Evolutionary conservation across 495 filamentous ascomycete genomes (phyloP).

Genomic region (Platismatia glauca): DNA sequence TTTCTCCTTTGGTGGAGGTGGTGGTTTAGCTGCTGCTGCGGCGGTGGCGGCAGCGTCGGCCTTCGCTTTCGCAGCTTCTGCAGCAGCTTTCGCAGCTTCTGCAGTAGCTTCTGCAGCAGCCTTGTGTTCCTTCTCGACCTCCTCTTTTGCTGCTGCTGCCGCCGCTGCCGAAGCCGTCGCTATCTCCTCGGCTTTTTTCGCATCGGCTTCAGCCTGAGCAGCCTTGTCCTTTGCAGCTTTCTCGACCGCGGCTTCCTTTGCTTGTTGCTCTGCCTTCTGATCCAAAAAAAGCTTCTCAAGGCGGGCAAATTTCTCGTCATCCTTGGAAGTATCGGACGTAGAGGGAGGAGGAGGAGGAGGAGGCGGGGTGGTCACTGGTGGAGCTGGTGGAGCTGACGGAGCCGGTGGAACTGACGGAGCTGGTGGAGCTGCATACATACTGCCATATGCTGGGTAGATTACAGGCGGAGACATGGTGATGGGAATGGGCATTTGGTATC

Average conservation of each 20-base stretch:
- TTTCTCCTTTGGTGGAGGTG: slow-evolving; percentile 36
- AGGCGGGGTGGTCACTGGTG: slow-evolving; percentile 26
- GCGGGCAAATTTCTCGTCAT: slow-evolving; percentile 42
- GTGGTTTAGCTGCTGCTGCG: slow-evolving; percentile 28
- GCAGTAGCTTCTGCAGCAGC: slow-evolving; percentile 27
- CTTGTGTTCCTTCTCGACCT: slow-evolving; percentile 29
- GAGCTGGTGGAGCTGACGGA: slow-evolving; percentile 25
- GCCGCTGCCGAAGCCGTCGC: slow-evolving; percentile 29
- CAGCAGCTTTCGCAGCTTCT: too few relatives aligned
- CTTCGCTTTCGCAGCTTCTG: slow-evolving; percentile 27
- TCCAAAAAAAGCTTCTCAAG: slow-evolving; percentile 46
- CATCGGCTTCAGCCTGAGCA: slow-evolving; percentile 35
- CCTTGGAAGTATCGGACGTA: slow-evolving; percentile 28
- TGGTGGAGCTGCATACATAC: slow-evolving; percentile 21
- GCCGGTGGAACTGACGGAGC: slow-evolving; percentile 27
- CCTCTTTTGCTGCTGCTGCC: slow-evolving; percentile 25
- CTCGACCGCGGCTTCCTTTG: slow-evolving; percentile 34
- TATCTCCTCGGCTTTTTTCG: slow-evolving; percentile 34
- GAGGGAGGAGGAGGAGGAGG: slow-evolving; percentile 25
- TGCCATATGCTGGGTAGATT: slow-evolving; percentile 12
- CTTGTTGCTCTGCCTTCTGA: slow-evolving; percentile 36
- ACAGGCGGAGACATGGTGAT: slow-evolving; percentile 15
- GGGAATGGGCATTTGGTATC: slow-evolving; percentile 35
- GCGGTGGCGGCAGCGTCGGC: slow-evolving; percentile 37
- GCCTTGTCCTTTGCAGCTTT: slow-evolving; percentile 26